Percentiles rank a stretch among this genome's conserved stretches.
Conservation (phyloP, 164 flowering plant species). For the Amborella trichopoda region DNA sequence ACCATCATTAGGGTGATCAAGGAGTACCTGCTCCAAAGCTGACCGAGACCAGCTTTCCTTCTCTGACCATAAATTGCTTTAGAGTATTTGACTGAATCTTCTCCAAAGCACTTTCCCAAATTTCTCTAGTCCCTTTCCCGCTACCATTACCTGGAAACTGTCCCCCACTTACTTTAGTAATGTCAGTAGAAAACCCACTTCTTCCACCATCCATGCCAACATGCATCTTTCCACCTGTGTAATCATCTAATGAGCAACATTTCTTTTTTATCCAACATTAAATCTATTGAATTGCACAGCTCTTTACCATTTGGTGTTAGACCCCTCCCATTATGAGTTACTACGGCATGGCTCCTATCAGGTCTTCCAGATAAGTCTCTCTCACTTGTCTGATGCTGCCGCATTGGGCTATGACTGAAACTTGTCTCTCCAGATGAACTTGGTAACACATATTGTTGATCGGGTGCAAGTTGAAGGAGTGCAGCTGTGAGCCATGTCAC, state of each 20-base stretch:
- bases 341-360: slow-evolving; percentile 16
- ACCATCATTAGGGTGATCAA: too few relatives aligned
- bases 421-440: slow-evolving; percentile 66
- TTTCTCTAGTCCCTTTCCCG: slow-evolving; percentile 42
- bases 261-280: too few relatives aligned
- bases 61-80: slow-evolving; percentile 63
- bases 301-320: slow-evolving; percentile 21
- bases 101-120: slow-evolving; percentile 71
- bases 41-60: slow-evolving; percentile 77
- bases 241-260: too few relatives aligned
- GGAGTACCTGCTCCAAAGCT: slow-evolving; percentile 75
- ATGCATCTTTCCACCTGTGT: slow-evolving; percentile 22
- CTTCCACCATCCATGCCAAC: slow-evolving; percentile 9
- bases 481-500: slow-evolving; percentile 97
- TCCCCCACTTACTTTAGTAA: slow-evolving; percentile 18
- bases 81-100: slow-evolving; percentile 38
- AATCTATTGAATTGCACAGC: slow-evolving; percentile 23
- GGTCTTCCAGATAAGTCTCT: slow-evolving; percentile 25
- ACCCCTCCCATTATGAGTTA: slow-evolving; percentile 21
- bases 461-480: slow-evolving; percentile 96
- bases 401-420: slow-evolving; percentile 49
- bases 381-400: slow-evolving; percentile 16
- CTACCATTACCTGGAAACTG: slow-evolving; percentile 19
- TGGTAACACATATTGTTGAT: slow-evolving; percentile 80
- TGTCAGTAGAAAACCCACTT: slow-evolving; percentile 11